Conservation (phyloP, 2,329 filamentous ascomycete species). For the Plenodomus biglobosus region DNA sequence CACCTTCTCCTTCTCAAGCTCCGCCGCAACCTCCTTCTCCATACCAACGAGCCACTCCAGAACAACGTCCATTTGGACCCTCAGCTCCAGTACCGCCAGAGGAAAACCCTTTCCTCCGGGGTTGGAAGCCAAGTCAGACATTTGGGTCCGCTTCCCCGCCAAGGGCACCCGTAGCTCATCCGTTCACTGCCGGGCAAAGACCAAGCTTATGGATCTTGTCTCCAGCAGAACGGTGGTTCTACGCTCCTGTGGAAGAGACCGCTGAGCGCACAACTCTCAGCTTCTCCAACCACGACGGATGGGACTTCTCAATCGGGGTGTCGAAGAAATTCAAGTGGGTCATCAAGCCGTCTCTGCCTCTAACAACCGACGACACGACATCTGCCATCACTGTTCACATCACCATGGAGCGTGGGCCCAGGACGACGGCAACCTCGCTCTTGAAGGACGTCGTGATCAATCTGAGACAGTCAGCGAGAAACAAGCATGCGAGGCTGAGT, state of each 20-base stretch:
- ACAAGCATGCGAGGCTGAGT: neutral
- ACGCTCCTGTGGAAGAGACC: neutral
- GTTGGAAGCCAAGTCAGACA: too few relatives aligned
- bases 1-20: too few relatives aligned
- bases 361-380: neutral
- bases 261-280: neutral
- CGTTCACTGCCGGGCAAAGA: neutral
- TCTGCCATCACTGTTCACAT: neutral
- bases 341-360: neutral
- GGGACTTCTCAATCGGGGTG: slow-evolving; percentile 1
- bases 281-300: slow-evolving; percentile 4
- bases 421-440: neutral
- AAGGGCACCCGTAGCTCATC: neutral
- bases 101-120: too few relatives aligned
- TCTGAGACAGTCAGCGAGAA: neutral
- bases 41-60: neutral
- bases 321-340: slow-evolving; percentile 1
- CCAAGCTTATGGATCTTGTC: neutral
- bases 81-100: too few relatives aligned
- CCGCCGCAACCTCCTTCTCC: too few relatives aligned
- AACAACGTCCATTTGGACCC: too few relatives aligned
- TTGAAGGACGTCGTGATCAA: neutral
- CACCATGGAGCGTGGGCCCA: neutral
- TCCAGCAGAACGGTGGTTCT: neutral
- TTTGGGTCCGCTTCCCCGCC: too few relatives aligned